Conservation (phyloP, 75 land plant genomes). For the Selaginella tamariscina region DNA sequence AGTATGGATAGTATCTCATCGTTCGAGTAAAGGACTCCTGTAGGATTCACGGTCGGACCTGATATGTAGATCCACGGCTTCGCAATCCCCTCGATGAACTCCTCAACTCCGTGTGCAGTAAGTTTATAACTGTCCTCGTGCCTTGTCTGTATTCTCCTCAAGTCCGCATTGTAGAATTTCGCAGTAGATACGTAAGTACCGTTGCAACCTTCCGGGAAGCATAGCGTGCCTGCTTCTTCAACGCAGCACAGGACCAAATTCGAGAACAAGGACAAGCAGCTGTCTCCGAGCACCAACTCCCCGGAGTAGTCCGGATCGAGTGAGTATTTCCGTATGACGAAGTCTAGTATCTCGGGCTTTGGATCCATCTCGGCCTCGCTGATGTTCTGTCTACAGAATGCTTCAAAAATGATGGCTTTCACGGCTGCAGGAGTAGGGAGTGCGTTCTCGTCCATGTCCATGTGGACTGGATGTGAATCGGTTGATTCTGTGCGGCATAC, state of each 20-base stretch:
- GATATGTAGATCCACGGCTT: slow-evolving; percentile 87
- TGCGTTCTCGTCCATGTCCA: slow-evolving; percentile 75
- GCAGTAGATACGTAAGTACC: slow-evolving; percentile 75
- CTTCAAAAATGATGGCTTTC: slow-evolving; percentile 78
- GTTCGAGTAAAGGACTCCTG: slow-evolving; percentile 60
- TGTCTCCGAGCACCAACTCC: slow-evolving; percentile 60
- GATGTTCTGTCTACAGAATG: slow-evolving; percentile 89
- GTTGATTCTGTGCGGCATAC: slow-evolving; percentile 25
- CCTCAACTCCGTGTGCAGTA: slow-evolving; percentile 31
- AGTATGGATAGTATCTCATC: slow-evolving; percentile 54
- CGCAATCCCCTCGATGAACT: slow-evolving; percentile 25
- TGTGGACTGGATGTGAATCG: slow-evolving; percentile 33
- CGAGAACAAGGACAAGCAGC: slow-evolving; percentile 57
- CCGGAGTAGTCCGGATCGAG: slow-evolving; percentile 28
- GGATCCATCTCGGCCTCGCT: slow-evolving; percentile 78
- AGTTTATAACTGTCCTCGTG: slow-evolving; percentile 57
- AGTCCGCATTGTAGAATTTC: slow-evolving; percentile 57
- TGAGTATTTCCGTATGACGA: slow-evolving; percentile 41
- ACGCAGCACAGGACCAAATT: slow-evolving; percentile 69
- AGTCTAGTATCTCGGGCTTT: slow-evolving; percentile 39
- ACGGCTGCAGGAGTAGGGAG: slow-evolving; percentile 57
- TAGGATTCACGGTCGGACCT: slow-evolving; percentile 86
- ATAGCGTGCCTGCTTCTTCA: slow-evolving; percentile 79
- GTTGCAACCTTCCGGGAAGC: slow-evolving; percentile 76
- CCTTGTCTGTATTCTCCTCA: slow-evolving; percentile 47